Evolutionary conservation across 2,329 filamentous ascomycete species (phyloP).

Genomic region (Colletotrichum sp.): DNA sequence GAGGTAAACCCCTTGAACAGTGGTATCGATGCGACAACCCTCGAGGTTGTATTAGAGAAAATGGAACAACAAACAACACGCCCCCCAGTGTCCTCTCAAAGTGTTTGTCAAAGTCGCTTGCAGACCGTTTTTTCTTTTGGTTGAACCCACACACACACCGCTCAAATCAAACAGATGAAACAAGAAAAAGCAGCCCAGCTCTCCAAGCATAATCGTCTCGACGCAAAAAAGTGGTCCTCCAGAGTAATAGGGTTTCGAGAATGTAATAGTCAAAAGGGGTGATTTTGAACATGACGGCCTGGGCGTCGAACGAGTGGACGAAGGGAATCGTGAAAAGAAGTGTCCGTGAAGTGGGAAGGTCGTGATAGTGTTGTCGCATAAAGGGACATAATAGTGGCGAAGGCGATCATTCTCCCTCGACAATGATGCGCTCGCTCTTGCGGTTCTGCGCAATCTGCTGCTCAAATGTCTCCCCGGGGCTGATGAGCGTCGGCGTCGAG

Average conservation of each 20-base stretch:
- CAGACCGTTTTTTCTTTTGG: neutral
- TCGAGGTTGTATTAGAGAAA: neutral
- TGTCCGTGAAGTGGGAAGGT: neutral
- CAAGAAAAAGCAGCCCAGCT: neutral
- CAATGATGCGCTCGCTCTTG: constrained; percentile 58
- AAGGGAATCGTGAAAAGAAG: neutral
- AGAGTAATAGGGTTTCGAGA: neutral
- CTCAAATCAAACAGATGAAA: neutral
- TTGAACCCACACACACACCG: neutral
- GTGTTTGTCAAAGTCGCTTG: neutral
- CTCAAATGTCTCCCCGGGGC: constrained; percentile 34
- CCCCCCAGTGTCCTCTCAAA: neutral
- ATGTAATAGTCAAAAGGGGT: neutral
- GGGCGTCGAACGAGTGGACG: neutral
- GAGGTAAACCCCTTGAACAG: neutral
- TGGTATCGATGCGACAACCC: constrained; percentile 14
- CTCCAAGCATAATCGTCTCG: constrained; percentile 11
- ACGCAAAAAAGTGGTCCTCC: constrained; percentile 7
- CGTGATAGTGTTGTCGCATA: neutral
- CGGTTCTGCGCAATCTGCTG: constrained; percentile 44
- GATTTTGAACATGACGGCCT: neutral
- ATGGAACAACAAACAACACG: neutral
- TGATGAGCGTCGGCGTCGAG: constrained; percentile 52
- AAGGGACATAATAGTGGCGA: neutral
- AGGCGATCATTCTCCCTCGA: constrained; percentile 44